A percentile compares a stretch with the other conserved stretches of the same genome.
Conservation (phyloP, 805 yeast species). For the Candida ipomoeae region DNA sequence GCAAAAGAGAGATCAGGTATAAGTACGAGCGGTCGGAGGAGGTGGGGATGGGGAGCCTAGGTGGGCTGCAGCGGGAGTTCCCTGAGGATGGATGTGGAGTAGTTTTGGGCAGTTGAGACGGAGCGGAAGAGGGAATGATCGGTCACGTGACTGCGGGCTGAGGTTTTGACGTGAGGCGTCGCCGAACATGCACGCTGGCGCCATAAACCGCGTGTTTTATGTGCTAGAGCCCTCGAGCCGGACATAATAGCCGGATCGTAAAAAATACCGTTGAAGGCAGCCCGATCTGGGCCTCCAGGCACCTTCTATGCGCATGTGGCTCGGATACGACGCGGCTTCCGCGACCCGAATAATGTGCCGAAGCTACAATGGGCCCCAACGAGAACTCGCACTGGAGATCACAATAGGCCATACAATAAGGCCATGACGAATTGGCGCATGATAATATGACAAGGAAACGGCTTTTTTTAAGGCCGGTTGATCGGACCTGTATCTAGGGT, state of each 20-base stretch:
- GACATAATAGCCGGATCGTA: too few species aligned
- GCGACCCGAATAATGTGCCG: neutral
- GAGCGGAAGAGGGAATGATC: neutral
- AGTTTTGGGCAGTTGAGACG: neutral
- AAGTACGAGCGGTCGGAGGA: neutral
- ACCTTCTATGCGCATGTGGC: neutral
- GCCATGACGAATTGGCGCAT: neutral
- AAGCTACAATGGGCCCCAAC: neutral
- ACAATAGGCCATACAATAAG: neutral
- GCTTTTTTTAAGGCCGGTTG: neutral
- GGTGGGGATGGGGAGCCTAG: neutral
- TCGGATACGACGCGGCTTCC: neutral
- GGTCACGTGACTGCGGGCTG: slow-evolving; percentile 1
- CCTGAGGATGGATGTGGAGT: neutral
- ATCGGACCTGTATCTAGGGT: too few species aligned
- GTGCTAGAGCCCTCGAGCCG: neutral
- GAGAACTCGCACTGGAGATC: neutral
- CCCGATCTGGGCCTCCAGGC: neutral
- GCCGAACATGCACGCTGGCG: neutral
- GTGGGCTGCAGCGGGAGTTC: neutral
- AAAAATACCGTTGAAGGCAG: neutral
- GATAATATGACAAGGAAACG: neutral
- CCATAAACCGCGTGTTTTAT: neutral
- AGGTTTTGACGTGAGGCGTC: neutral
- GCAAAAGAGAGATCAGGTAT: neutral